Evolutionary conservation across 805 yeast species (phyloP).

Genomic region (Wickerhamomyces bisporus): DNA sequence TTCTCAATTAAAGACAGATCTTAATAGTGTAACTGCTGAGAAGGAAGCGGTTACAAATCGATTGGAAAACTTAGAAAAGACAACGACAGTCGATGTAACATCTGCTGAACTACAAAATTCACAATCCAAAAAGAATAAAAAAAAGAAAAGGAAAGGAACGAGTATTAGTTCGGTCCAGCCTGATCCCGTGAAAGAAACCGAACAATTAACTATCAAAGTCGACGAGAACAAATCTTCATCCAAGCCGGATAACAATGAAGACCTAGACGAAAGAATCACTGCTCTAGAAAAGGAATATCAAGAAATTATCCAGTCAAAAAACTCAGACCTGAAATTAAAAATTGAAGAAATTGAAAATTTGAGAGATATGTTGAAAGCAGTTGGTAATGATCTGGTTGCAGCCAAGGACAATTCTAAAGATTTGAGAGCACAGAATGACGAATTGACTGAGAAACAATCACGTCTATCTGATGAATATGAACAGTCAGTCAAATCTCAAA

Average conservation of each 20-base stretch:
- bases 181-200: conserved; percentile 21
- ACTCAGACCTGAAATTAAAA: conserved; percentile 32
- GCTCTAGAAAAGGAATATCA: not conserved
- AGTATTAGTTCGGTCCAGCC: conserved; percentile 4
- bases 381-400: conserved; percentile 77
- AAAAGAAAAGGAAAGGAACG: conserved; percentile 15
- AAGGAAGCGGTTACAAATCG: no score
- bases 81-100: no score
- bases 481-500: conserved; percentile 17
- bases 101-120: no score
- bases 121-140: conserved; percentile 12
- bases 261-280: conserved; percentile 1
- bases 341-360: conserved; percentile 62
- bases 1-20: no score
- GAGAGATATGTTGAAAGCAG: conserved; percentile 67
- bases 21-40: no score
- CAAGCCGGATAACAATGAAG: conserved; percentile 1
- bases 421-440: conserved; percentile 15
- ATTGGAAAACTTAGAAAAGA: not conserved
- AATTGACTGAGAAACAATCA: conserved; percentile 10
- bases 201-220: conserved; percentile 7
- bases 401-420: conserved; percentile 55
- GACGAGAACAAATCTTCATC: not conserved
- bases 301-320: conserved; percentile 17
- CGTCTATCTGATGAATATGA: conserved; percentile 8